Evolutionary conservation across 306 rosid species (phyloP).

Genomic region (Lathyrus oleraceus): DNA sequence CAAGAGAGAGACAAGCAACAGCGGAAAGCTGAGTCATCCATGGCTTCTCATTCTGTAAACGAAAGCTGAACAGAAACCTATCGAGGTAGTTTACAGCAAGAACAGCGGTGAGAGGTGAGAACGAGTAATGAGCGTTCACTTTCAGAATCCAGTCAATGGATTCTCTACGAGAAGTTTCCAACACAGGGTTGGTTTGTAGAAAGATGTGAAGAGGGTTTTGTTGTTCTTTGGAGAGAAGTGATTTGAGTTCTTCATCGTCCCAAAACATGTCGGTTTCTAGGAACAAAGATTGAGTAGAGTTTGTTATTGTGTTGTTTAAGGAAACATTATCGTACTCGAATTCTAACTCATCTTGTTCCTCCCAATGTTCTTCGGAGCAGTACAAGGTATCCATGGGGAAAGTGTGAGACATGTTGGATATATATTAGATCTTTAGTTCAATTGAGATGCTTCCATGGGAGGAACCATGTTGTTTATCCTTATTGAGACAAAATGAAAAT

Average conservation of each 20-base stretch:
- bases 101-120: slow-evolving; percentile 72
- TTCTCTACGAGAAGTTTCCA: slow-evolving; percentile 55
- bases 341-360: slow-evolving; percentile 40
- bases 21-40: slow-evolving; percentile 91
- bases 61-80: slow-evolving; percentile 57
- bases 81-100: slow-evolving; percentile 82
- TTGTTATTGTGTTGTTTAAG: slow-evolving; percentile 13
- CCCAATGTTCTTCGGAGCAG: slow-evolving; percentile 74
- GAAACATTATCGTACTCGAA: slow-evolving; percentile 3
- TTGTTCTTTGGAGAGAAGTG: slow-evolving; percentile 57
- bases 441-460: not conserved
- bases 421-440: not conserved
- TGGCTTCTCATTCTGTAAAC: slow-evolving; percentile 60
- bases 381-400: slow-evolving; percentile 55
- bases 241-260: slow-evolving; percentile 69
- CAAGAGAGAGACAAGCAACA: slow-evolving; percentile 79
- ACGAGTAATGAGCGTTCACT: slow-evolving; percentile 62
- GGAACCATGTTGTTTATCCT: not conserved
- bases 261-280: slow-evolving; percentile 66
- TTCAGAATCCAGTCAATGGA: slow-evolving; percentile 74
- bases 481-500: not conserved
- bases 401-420: not conserved
- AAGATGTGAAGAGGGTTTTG: slow-evolving; percentile 37
- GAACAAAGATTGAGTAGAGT: slow-evolving; percentile 27
- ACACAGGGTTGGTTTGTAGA: slow-evolving; percentile 22